phyloP scores from a whole-genome alignment of 1,139 yeast genomes.

The Hanseniaspora gamundiae region DNA sequence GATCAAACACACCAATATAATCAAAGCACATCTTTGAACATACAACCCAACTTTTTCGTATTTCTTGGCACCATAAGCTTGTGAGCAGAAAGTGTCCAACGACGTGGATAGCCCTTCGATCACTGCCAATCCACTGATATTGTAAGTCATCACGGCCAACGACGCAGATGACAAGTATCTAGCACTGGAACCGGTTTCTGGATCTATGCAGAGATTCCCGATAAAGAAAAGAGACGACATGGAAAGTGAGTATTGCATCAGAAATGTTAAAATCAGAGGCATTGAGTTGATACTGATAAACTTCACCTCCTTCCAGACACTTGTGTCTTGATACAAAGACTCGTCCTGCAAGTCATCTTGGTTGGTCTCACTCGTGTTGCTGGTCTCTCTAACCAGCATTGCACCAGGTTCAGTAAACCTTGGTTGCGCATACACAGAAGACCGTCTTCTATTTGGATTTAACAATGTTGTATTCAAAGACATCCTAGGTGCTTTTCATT shows the following conservation, averaged over 20 bases:
- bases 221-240: slow-evolving; percentile 43
- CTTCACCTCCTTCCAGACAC: slow-evolving; percentile 17
- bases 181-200: slow-evolving; percentile 2
- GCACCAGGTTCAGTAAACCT: too few species aligned
- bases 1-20: slow-evolving; percentile 27
- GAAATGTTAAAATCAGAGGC: slow-evolving; percentile 61
- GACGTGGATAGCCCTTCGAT: slow-evolving; percentile 45
- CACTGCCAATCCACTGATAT: slow-evolving; percentile 37
- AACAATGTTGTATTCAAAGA: too few species aligned
- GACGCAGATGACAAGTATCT: slow-evolving; percentile 34
- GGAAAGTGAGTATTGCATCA: slow-evolving; percentile 71
- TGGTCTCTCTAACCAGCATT: too few species aligned
- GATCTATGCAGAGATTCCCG: slow-evolving; percentile 6
- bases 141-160: slow-evolving; percentile 38
- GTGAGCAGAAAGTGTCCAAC: slow-evolving; percentile 41
- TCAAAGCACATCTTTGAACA: slow-evolving; percentile 33
- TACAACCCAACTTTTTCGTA: slow-evolving; percentile 30
- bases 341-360: too few species aligned
- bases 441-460: too few species aligned
- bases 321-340: neutral
- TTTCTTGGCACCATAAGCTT: slow-evolving; percentile 35
- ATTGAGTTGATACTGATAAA: slow-evolving; percentile 30
- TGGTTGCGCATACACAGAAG: too few species aligned
- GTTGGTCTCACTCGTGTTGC: too few species aligned
- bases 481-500: too few species aligned